Percentiles rank a stretch among this genome's conserved stretches.
phyloP scores from a whole-genome alignment of 73 alveolate species.

The Stentor roeselii region DNA sequence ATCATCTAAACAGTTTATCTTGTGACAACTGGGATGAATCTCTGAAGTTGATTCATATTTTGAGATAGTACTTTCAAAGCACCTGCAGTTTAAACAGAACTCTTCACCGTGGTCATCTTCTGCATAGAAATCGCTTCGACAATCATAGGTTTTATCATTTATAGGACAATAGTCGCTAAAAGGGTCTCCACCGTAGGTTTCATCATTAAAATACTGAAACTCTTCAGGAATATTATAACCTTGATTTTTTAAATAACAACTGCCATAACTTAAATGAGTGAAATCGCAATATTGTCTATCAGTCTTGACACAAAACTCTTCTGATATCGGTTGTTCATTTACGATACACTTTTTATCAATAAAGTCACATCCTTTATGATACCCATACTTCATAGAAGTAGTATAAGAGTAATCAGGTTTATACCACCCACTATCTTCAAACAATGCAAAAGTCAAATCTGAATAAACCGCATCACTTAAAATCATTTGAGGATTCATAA shows the following conservation, averaged over 20 bases:
- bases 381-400: not conserved
- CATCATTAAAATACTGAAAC: slow-evolving; percentile 9
- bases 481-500: not conserved
- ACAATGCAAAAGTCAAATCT: slow-evolving; percentile 2
- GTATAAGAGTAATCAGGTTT: not conserved
- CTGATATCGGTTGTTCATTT: not conserved
- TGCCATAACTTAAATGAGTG: not conserved
- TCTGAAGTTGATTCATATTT: not conserved
- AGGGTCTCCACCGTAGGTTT: not conserved
- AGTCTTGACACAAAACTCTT: not conserved
- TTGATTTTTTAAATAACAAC: not conserved
- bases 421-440: slow-evolving; percentile 33
- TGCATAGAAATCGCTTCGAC: not conserved
- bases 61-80: slow-evolving; percentile 13
- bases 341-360: not conserved
- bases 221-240: not conserved
- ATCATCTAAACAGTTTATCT: not conserved
- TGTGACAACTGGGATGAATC: not conserved
- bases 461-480: not conserved
- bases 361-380: slow-evolving; percentile 24
- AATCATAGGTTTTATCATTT: not conserved
- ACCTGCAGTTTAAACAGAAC: slow-evolving; percentile 2
- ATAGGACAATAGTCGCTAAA: slow-evolving; percentile 26
- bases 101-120: not conserved
- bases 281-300: not conserved